Evolutionary conservation across 805 yeast genomes (phyloP).

Genomic region (Ogataea saltuana): DNA sequence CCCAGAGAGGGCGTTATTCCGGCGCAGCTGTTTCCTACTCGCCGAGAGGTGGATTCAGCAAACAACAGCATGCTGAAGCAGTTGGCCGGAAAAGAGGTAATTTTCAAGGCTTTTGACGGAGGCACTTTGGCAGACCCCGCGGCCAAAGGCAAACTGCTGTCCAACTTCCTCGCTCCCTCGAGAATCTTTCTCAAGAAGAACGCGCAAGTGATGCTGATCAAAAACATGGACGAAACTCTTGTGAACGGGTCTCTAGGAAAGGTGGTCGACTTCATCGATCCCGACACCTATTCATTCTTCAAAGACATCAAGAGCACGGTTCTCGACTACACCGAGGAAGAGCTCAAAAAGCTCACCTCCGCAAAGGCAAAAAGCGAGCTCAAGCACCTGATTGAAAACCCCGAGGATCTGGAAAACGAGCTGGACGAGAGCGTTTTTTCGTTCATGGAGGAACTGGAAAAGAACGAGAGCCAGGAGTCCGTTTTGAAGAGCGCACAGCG

Average conservation of each 20-base stretch:
- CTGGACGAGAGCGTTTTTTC: slow-evolving; percentile 52
- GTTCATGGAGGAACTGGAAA: slow-evolving; percentile 37
- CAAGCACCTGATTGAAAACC: slow-evolving; percentile 22
- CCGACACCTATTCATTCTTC: slow-evolving; percentile 47
- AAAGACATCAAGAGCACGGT: slow-evolving; percentile 25
- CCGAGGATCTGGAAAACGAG: slow-evolving; percentile 23
- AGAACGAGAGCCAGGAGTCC: slow-evolving; percentile 23
- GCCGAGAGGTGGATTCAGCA: slow-evolving; percentile 70
- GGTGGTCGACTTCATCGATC: slow-evolving; percentile 49
- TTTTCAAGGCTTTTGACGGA: slow-evolving; percentile 54
- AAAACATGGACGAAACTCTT: slow-evolving; percentile 67
- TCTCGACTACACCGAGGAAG: slow-evolving; percentile 21
- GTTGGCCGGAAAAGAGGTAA: slow-evolving; percentile 45
- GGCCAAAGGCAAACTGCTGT: slow-evolving; percentile 45
- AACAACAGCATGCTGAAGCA: slow-evolving; percentile 50
- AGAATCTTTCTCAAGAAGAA: slow-evolving; percentile 59
- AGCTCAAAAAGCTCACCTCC: slow-evolving; percentile 20
- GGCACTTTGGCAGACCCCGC: slow-evolving; percentile 46
- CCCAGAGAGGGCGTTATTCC: slow-evolving; percentile 64
- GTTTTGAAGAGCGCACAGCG: slow-evolving; percentile 38
- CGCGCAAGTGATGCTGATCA: slow-evolving; percentile 83
- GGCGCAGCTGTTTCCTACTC: slow-evolving; percentile 72
- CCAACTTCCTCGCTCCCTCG: slow-evolving; percentile 64
- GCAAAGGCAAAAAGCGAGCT: slow-evolving; percentile 19
- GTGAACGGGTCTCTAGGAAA: slow-evolving; percentile 80